Evolutionary conservation across 2,329 filamentous ascomycete genomes (phyloP).

Genomic region (Colletotrichum eremochloae): DNA sequence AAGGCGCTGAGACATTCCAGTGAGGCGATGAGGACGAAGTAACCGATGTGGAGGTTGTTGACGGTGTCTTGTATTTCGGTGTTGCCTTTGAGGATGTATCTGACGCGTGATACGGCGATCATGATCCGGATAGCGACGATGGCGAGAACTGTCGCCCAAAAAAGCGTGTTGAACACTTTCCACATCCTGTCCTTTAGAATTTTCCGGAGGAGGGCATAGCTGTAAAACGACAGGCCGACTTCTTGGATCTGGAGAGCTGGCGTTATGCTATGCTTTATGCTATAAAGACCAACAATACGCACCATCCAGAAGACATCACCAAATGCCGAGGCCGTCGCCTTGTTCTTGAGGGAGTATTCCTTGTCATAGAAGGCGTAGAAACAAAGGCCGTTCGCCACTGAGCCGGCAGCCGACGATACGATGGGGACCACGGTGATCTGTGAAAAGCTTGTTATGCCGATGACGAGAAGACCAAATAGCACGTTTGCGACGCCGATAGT

Average conservation of each 20-base stretch:
- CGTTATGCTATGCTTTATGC: neutral
- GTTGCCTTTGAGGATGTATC: constrained; percentile 47
- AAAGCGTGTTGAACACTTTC: constrained; percentile 63
- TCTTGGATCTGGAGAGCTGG: constrained; percentile 54
- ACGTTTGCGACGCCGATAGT: constrained; percentile 58
- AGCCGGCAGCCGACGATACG: constrained; percentile 53
- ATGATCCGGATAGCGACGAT: constrained; percentile 62
- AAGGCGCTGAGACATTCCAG: constrained; percentile 56
- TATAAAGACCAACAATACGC: neutral
- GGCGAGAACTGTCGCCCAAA: constrained; percentile 69
- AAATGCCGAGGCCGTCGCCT: constrained; percentile 53
- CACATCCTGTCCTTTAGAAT: constrained; percentile 60
- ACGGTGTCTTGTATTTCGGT: constrained; percentile 49
- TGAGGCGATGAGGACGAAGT: constrained; percentile 57
- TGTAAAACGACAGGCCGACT: constrained; percentile 60
- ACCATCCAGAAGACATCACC: constrained; percentile 59
- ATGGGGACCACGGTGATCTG: constrained; percentile 57
- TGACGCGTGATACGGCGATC: constrained; percentile 51
- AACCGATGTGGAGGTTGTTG: constrained; percentile 57
- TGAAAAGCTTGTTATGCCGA: constrained; percentile 56
- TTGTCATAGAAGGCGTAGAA: constrained; percentile 58
- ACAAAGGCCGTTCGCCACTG: constrained; percentile 58
- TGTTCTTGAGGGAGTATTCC: constrained; percentile 43
- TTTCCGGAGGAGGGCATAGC: constrained; percentile 65
- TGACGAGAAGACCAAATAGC: constrained; percentile 54